phyloP scores from a whole-genome alignment of 148 eudicot genomes.

The Fallopia convolvulus region DNA sequence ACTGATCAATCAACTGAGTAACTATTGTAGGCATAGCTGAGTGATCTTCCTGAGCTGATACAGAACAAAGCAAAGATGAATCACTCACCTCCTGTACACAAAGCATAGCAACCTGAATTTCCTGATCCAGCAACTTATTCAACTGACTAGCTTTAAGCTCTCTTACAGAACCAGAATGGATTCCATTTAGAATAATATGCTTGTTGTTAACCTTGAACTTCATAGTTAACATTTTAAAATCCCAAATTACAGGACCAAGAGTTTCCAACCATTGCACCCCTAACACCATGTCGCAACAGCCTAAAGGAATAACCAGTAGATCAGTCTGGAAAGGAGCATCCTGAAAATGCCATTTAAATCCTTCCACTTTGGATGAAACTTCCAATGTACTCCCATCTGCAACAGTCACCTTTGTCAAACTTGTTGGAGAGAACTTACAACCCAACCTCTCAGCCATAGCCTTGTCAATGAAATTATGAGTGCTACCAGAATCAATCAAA shows the following conservation, averaged over 20 bases:
- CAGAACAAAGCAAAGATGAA: neutral
- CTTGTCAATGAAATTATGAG: constrained; percentile 8
- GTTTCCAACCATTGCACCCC: neutral
- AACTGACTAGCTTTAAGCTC: neutral
- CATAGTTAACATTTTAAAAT: neutral
- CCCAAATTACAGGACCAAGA: neutral
- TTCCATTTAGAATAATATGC: neutral
- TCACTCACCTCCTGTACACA: neutral
- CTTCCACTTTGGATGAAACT: neutral
- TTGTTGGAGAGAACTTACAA: neutral
- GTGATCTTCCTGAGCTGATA: too few species aligned
- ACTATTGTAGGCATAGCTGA: neutral
- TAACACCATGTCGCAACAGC: constrained; percentile 7
- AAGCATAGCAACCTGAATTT: too few species aligned
- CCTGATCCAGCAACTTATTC: too few species aligned
- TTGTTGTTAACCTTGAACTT: neutral
- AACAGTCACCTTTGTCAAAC: neutral
- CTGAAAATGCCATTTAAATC: neutral
- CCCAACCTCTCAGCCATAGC: neutral
- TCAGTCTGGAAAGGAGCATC: neutral
- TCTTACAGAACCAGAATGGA: neutral
- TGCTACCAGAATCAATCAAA: constrained; percentile 13
- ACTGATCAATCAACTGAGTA: too few species aligned
- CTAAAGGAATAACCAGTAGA: neutral
- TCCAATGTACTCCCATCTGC: neutral